Base-by-base conservation (phyloP, 192 early-diverging fungal species). In the Gigaspora rosea region DNA sequence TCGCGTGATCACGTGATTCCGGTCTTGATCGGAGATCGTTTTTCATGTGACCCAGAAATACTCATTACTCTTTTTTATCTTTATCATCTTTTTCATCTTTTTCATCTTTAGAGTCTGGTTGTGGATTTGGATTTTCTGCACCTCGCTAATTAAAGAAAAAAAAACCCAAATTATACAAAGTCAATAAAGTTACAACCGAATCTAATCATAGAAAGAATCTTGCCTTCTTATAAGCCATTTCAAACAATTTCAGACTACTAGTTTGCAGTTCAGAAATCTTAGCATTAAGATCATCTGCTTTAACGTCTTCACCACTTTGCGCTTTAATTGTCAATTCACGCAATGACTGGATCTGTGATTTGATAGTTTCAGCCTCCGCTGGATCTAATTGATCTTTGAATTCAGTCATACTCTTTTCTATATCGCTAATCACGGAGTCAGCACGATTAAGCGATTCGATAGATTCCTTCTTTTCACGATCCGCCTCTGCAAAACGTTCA, bases 401-500 rank as follows among this genome's bases (percentile, higher is more conserved):
- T 81, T 99, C 98, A 63, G 85, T 86, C 85, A 99, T 93, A 80
- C 93, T 87, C 91, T 97, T 96, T 85, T 98, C 96, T 48, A 94
- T 97, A 80, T 97, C 95, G 78, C 88, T 80, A 82, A 98, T 95
- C 75, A 95, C 89, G 18, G 90, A 91, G 71, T 99, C 94, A 77
- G 96, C 96, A 81, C 90, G 90, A 87, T 99, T 98, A 76, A 86
- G 89, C 48, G 93, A 95, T 86, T 99, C 97, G 80, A 99, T 98
- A 59, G 92, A 87, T 71, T 98, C 96, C 85, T 92, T 92, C 73
- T 94, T 93, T 84, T 88, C 86, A 83, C 95, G 94, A 86, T 99
- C 98, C 18, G 91, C 84, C 79, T 99, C 97, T 61, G 95, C 95
- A 86, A 93, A 92, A 79, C 86, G 79, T 80, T 98, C 97, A 75